Evolutionary conservation across 495 filamentous ascomycete genomes (phyloP).

Genomic region (Tirmania nivea): DNA sequence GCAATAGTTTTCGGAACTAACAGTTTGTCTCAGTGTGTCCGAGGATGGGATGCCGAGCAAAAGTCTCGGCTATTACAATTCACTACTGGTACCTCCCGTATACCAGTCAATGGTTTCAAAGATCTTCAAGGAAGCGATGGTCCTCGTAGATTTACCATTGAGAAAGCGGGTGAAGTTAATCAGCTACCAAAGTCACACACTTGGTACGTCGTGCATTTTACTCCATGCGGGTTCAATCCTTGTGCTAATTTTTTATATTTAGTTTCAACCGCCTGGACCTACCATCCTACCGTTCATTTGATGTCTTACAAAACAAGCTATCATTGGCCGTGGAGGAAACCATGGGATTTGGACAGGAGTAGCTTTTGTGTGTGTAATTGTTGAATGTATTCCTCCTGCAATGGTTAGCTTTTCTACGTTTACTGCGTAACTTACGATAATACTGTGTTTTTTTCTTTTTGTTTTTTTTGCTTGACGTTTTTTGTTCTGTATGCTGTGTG

Average conservation of each 20-base stretch:
- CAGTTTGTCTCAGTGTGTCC: constrained; percentile 33
- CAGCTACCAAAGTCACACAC: constrained; percentile 95
- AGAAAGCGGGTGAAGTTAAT: constrained; percentile 75
- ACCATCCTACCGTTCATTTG: constrained; percentile 75
- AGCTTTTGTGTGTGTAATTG: constrained; percentile 10
- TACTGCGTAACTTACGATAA: background rate
- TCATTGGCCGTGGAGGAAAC: constrained; percentile 97
- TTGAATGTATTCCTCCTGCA: background rate
- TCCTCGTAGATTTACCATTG: constrained; percentile 86
- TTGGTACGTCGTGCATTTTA: constrained; percentile 41
- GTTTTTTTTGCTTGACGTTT: background rate
- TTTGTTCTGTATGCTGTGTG: background rate
- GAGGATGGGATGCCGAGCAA: constrained; percentile 93
- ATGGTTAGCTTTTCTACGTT: background rate
- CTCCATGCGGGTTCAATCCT: background rate
- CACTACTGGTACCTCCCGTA: constrained; percentile 89
- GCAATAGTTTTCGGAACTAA: background rate
- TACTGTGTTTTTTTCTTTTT: background rate
- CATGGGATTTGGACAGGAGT: constrained; percentile 97
- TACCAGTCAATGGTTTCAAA: constrained; percentile 99
- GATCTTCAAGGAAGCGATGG: constrained; percentile 96
- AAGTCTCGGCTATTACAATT: constrained; percentile 94
- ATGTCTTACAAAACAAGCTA: constrained; percentile 66
- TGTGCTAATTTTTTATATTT: background rate
- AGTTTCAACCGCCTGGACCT: constrained; percentile 97